Conservation (phyloP, 1,139 yeast genomes). For the Saccharomycopsis hybrid region DNA sequence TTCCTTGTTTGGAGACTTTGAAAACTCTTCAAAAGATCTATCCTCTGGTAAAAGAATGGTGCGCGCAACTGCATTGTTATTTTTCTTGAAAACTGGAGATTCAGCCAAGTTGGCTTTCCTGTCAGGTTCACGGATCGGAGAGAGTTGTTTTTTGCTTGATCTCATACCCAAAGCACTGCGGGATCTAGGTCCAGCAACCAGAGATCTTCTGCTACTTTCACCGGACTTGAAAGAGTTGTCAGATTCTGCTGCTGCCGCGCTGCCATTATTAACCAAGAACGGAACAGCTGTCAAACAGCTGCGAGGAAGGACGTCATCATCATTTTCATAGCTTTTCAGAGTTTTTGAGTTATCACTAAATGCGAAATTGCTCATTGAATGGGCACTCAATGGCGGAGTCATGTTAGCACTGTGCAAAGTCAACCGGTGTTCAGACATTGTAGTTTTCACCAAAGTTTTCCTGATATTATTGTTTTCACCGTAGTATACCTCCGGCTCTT, state of each 20-base stretch:
- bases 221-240: no score
- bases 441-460: slow-evolving; percentile 2
- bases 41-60: neutral
- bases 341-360: no score
- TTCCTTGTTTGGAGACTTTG: neutral
- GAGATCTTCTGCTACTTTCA: no score
- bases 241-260: no score
- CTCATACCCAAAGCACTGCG: neutral
- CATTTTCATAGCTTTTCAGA: no score
- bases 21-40: neutral
- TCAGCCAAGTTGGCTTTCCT: slow-evolving; percentile 2
- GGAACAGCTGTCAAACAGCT: no score
- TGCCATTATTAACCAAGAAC: no score
- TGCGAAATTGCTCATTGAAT: neutral
- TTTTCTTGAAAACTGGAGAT: slow-evolving; percentile 9
- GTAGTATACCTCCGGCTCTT: neutral
- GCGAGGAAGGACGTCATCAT: no score
- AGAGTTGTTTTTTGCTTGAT: slow-evolving; percentile 9
- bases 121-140: slow-evolving; percentile 20
- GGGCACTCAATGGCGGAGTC: slow-evolving; percentile 15
- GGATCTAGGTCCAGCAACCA: neutral
- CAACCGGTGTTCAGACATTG: neutral
- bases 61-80: neutral
- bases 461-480: neutral
- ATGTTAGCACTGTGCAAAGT: slow-evolving; percentile 18